Percentiles rank a stretch among this genome's conserved stretches.
These are phyloP conservation scores for Nemania abortiva DNA, from an alignment of 2,329 filamentous ascomycete genomes.

Conservation along the genomic window DNA sequence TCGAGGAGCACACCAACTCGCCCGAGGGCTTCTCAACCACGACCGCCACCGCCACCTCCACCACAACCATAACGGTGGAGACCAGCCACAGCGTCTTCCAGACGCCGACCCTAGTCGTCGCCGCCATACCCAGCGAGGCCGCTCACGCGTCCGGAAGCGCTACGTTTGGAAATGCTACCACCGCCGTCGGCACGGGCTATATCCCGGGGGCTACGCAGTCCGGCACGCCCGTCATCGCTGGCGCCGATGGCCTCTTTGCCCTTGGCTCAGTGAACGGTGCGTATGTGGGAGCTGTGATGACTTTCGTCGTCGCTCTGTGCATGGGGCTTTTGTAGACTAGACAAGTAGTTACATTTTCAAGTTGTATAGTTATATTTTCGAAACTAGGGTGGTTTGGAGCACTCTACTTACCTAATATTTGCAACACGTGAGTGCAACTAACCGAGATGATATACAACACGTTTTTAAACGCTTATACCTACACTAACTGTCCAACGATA, in stretches of 20 bases:
- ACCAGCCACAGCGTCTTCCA: neutral
- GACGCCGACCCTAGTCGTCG: neutral
- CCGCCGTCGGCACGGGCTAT: conserved; percentile 14
- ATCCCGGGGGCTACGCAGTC: conserved; percentile 17
- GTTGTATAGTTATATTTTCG: conserved; percentile 2
- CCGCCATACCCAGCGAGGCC: neutral
- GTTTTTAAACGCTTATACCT: neutral
- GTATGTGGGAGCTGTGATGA: neutral
- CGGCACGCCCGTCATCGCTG: conserved; percentile 21
- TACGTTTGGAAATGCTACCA: neutral
- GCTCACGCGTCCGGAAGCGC: neutral
- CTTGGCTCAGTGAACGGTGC: neutral
- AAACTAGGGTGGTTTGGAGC: neutral
- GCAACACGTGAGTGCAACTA: neutral
- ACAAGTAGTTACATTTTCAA: neutral
- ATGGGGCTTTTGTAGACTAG: conserved; percentile 12
- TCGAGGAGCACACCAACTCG: neutral
- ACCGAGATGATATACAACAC: neutral
- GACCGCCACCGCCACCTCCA: conserved; percentile 17
- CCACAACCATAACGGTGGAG: neutral
- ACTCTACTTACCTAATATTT: conserved; percentile 5
- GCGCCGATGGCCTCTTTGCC: neutral
- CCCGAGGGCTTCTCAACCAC: neutral
- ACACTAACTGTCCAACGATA: too few species aligned
- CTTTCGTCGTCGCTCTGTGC: neutral